Evolutionary conservation across 73 alveolate genomes (phyloP).

Genomic region (Symbiodinium pilosum): DNA sequence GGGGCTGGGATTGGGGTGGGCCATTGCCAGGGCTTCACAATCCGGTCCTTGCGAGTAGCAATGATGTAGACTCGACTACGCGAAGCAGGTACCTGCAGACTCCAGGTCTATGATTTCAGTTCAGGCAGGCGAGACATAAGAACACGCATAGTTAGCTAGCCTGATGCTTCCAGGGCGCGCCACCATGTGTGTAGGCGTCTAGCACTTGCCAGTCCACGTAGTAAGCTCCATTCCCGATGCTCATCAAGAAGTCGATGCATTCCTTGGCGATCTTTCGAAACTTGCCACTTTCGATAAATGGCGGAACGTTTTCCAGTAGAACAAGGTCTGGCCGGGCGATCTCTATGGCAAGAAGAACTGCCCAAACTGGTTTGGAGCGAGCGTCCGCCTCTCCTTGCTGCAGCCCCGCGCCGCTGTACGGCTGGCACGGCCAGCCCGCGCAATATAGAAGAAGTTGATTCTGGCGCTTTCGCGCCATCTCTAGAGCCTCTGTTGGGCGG

Average conservation of each 20-base stretch:
- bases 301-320: background rate
- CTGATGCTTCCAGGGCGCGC: too few species aligned
- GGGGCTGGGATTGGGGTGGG: background rate
- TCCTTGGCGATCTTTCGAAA: too few species aligned
- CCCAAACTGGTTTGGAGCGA: background rate
- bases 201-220: background rate
- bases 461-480: background rate
- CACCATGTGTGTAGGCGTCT: background rate
- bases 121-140: too few species aligned
- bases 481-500: background rate
- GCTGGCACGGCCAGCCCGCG: slow-evolving; percentile 55
- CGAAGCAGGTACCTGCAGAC: too few species aligned
- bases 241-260: background rate
- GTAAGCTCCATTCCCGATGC: background rate
- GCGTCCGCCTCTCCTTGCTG: background rate
- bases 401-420: background rate
- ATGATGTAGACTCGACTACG: too few species aligned
- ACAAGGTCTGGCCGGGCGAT: background rate
- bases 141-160: background rate
- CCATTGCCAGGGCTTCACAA: background rate
- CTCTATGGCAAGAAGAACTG: background rate
- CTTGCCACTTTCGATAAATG: too few species aligned
- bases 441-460: background rate
- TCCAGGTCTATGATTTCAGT: too few species aligned
- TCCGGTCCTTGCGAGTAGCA: background rate